Percentiles rank a stretch among this genome's conserved stretches.
Conservation (phyloP, 805 yeast genomes). For the Candida sonorensis region DNA sequence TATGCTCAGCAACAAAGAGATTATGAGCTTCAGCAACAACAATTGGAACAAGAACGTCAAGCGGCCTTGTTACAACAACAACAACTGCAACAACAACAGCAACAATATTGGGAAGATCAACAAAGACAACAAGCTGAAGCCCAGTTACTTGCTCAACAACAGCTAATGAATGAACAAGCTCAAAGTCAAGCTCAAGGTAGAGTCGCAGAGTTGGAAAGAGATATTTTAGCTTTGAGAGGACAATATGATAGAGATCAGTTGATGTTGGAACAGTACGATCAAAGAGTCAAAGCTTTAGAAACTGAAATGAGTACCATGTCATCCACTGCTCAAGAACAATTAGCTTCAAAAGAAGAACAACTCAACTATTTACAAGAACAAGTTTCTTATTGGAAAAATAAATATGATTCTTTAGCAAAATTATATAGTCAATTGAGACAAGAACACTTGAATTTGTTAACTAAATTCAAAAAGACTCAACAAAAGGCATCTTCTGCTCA, state of each 20-base stretch:
- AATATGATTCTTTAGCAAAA: slow-evolving; percentile 85
- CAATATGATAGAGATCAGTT: slow-evolving; percentile 84
- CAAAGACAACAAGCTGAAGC: slow-evolving; percentile 62
- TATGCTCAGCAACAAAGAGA: slow-evolving; percentile 43
- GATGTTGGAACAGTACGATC: slow-evolving; percentile 80
- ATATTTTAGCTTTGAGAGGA: slow-evolving; percentile 62
- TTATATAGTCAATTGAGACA: slow-evolving; percentile 86
- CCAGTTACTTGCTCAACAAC: slow-evolving; percentile 67
- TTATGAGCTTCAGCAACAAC: slow-evolving; percentile 51
- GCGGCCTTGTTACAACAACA: slow-evolving; percentile 61
- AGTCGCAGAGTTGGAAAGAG: slow-evolving; percentile 77
- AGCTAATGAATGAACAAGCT: slow-evolving; percentile 56
- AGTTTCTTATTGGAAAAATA: slow-evolving; percentile 68
- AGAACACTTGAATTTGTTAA: slow-evolving; percentile 76
- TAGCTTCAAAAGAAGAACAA: slow-evolving; percentile 71
- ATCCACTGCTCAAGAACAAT: slow-evolving; percentile 62
- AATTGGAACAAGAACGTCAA: slow-evolving; percentile 56
- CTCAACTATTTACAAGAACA: slow-evolving; percentile 66
- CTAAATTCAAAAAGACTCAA: slow-evolving; percentile 73
- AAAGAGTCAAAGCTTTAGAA: slow-evolving; percentile 76
- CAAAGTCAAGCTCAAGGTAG: slow-evolving; percentile 73
- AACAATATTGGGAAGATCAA: slow-evolving; percentile 67
- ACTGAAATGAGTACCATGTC: slow-evolving; percentile 56
- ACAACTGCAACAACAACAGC: slow-evolving; percentile 62
- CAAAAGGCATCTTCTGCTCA: slow-evolving; percentile 85